phyloP scores from a whole-genome alignment of 176 grass and related monocot species.

The Oropetium thomaeum region DNA sequence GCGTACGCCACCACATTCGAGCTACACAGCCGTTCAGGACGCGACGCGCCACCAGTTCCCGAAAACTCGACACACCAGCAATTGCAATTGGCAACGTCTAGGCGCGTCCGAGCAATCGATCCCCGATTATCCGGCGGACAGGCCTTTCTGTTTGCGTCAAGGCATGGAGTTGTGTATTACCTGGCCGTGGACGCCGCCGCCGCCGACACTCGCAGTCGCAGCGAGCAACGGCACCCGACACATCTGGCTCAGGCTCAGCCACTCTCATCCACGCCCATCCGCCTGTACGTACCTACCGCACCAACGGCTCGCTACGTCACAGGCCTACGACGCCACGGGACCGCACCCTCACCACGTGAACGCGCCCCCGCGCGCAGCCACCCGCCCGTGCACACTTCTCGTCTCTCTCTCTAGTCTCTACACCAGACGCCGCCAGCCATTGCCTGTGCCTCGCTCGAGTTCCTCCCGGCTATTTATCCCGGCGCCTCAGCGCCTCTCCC shows the following conservation, averaged over 20 bases:
- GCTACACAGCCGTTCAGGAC: too few species aligned
- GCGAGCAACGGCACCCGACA: slow-evolving; percentile 29
- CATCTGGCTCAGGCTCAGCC: neutral
- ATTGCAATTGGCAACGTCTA: too few species aligned
- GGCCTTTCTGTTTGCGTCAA: too few species aligned
- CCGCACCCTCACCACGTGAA: neutral
- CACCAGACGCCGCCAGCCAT: too few species aligned
- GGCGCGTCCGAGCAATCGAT: too few species aligned
- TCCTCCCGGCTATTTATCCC: slow-evolving; percentile 21
- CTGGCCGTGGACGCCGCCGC: neutral
- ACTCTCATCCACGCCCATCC: neutral
- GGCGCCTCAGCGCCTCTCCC: neutral
- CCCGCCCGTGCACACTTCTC: neutral
- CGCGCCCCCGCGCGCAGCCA: neutral
- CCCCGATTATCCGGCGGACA: too few species aligned
- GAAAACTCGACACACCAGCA: too few species aligned
- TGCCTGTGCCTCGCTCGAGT: too few species aligned
- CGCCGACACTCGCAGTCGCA: slow-evolving; percentile 28
- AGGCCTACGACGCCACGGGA: neutral
- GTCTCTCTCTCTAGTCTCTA: too few species aligned
- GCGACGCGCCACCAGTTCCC: too few species aligned
- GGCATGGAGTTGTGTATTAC: too few species aligned
- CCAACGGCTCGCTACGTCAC: slow-evolving; percentile 26
- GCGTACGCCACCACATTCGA: too few species aligned
- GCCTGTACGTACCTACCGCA: neutral